A percentile compares a stretch with the other conserved stretches of the same genome.
Evolutionary conservation across 1,139 yeast species (phyloP).

Genomic region (Geotrichum fermentans): DNA sequence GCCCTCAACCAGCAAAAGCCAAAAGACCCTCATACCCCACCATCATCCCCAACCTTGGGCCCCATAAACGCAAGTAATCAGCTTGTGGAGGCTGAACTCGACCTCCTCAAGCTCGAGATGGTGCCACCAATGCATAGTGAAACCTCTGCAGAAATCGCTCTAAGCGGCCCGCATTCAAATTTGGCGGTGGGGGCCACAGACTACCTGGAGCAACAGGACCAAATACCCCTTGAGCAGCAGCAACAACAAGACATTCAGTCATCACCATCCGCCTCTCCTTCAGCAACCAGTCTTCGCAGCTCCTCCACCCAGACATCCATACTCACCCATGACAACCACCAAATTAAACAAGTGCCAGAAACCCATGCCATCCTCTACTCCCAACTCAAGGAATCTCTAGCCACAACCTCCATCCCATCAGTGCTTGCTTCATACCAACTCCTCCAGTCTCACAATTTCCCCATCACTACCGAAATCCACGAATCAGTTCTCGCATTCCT

Average conservation of each 20-base stretch:
- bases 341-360: background rate
- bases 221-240: background rate
- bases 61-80: conserved; percentile 13
- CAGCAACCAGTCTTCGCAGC: background rate
- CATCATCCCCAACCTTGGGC: conserved; percentile 13
- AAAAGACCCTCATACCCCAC: conserved; percentile 6
- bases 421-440: conserved; percentile 13
- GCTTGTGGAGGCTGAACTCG: conserved; percentile 9
- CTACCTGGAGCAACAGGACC: too few relatives aligned
- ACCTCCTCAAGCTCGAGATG: background rate
- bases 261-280: background rate
- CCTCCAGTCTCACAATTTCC: conserved; percentile 4
- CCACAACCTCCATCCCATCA: conserved; percentile 7
- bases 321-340: background rate
- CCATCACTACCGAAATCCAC: background rate
- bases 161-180: too few relatives aligned
- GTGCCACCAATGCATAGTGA: background rate
- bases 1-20: background rate
- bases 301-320: conserved; percentile 4
- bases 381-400: conserved; percentile 4
- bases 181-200: too few relatives aligned
- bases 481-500: conserved; percentile 5
- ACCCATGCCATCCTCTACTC: background rate
- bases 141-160: background rate
- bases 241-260: background rate